Conservation (phyloP, 78 protist species). For the Guillardia theta region DNA sequence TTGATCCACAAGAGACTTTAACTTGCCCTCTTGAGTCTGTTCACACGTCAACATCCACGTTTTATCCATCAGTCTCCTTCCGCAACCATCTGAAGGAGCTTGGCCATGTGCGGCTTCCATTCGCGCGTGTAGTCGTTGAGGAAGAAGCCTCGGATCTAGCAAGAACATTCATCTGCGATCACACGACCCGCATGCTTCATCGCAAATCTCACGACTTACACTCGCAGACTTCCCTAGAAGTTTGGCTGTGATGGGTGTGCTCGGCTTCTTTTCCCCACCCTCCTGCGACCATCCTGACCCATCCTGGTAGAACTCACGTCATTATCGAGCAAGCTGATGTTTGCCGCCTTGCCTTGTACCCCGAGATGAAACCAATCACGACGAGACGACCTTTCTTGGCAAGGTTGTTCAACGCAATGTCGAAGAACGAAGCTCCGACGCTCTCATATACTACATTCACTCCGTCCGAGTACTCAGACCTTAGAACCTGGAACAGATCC, state of each 20-base stretch:
- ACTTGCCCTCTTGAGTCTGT: too few species aligned
- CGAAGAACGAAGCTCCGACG: slow-evolving; percentile 52
- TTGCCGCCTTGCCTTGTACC: slow-evolving; percentile 22
- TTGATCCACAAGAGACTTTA: neutral
- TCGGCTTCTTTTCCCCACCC: neutral
- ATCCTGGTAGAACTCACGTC: neutral
- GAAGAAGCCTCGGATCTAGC: slow-evolving; percentile 47
- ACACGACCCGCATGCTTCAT: neutral
- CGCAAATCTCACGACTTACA: neutral
- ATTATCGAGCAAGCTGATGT: neutral
- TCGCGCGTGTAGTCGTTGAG: slow-evolving; percentile 31
- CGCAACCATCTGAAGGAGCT: neutral
- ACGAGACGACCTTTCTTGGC: slow-evolving; percentile 41
- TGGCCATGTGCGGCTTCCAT: neutral
- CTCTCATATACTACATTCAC: slow-evolving; percentile 59
- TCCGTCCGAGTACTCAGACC: slow-evolving; percentile 41
- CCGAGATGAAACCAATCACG: slow-evolving; percentile 46
- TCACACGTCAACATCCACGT: too few species aligned
- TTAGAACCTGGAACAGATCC: slow-evolving; percentile 41
- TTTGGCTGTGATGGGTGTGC: slow-evolving; percentile 15
- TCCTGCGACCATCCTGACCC: neutral
- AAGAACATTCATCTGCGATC: neutral
- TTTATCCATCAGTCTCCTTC: too few species aligned
- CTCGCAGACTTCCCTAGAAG: slow-evolving; percentile 42
- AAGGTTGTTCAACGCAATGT: slow-evolving; percentile 1